phyloP scores from a whole-genome alignment of 805 yeast species.

The Lipomyces mesembrius region DNA sequence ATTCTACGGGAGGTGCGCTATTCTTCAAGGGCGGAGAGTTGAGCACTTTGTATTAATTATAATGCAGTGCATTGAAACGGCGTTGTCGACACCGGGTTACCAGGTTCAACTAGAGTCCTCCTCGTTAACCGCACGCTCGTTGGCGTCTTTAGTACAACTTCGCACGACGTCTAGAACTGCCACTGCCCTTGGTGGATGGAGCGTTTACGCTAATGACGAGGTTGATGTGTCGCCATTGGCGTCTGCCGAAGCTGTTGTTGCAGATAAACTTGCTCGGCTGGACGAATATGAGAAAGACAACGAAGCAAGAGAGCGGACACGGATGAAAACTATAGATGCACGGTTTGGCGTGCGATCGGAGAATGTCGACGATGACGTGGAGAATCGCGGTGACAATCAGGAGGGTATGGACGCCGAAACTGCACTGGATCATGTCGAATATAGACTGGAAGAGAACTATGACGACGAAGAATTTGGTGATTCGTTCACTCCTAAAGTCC shows the following conservation, averaged over 20 bases:
- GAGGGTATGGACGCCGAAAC: slow-evolving; percentile 11
- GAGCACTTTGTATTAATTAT: background rate
- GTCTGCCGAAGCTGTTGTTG: slow-evolving; percentile 21
- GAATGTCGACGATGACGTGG: slow-evolving; percentile 11
- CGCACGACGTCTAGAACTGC: slow-evolving; percentile 23
- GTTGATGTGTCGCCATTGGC: slow-evolving; percentile 36
- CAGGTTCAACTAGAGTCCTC: slow-evolving; percentile 23
- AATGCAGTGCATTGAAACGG: slow-evolving; percentile 25
- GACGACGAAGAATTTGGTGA: slow-evolving; percentile 1
- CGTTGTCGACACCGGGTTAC: slow-evolving; percentile 26
- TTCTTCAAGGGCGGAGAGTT: background rate
- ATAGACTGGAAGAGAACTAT: slow-evolving; percentile 22
- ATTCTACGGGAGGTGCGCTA: slow-evolving; percentile 23
- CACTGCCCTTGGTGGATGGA: slow-evolving; percentile 38
- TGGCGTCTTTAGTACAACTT: slow-evolving; percentile 23
- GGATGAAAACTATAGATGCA: slow-evolving; percentile 24
- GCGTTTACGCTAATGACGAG: slow-evolving; percentile 33
- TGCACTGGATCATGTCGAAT: slow-evolving; percentile 30
- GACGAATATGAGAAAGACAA: slow-evolving; percentile 4
- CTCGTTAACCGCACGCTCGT: slow-evolving; percentile 25
- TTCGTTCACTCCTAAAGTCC: slow-evolving; percentile 18
- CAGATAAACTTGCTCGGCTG: background rate
- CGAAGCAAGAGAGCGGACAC: slow-evolving; percentile 13
- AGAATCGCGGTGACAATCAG: slow-evolving; percentile 4
- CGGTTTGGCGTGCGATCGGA: slow-evolving; percentile 25